These are phyloP conservation scores for Martensiomyces pterosporus DNA, from an alignment of 192 early-diverging fungal species.

Conservation along the genomic window DNA sequence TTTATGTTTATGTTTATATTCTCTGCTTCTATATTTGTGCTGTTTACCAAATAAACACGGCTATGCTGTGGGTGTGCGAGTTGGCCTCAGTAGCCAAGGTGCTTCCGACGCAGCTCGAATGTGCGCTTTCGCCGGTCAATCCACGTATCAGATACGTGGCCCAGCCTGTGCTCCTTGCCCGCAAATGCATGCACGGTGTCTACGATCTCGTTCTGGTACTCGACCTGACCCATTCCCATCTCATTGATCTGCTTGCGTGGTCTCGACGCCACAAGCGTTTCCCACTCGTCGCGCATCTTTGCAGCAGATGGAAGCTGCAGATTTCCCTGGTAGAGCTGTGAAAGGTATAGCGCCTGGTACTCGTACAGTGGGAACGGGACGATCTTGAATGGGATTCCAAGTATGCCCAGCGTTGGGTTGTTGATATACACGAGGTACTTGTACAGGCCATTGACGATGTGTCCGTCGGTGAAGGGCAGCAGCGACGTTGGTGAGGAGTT, in stretches of 20 bases:
- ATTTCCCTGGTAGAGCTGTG: conserved; percentile 33
- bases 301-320: conserved; percentile 14
- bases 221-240: conserved; percentile 18
- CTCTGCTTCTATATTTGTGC: no score
- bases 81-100: no score
- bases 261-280: neutral
- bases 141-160: conserved; percentile 5
- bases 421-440: conserved; percentile 43
- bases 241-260: conserved; percentile 1
- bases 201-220: conserved; percentile 18
- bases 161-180: neutral
- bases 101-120: no score
- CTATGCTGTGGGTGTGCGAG: no score
- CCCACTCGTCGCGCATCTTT: conserved; percentile 32
- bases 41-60: no score
- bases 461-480: conserved; percentile 28
- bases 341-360: conserved; percentile 51
- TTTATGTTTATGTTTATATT: neutral
- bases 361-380: conserved; percentile 61
- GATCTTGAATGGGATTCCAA: conserved; percentile 56
- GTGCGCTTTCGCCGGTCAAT: conserved; percentile 6
- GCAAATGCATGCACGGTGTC: conserved; percentile 7
- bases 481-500: neutral
- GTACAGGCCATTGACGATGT: conserved; percentile 44
- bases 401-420: conserved; percentile 55